Evolutionary conservation across 371 early-diverging fungal genomes (phyloP).

Genomic region (Thermomucor indicae-seudaticae): DNA sequence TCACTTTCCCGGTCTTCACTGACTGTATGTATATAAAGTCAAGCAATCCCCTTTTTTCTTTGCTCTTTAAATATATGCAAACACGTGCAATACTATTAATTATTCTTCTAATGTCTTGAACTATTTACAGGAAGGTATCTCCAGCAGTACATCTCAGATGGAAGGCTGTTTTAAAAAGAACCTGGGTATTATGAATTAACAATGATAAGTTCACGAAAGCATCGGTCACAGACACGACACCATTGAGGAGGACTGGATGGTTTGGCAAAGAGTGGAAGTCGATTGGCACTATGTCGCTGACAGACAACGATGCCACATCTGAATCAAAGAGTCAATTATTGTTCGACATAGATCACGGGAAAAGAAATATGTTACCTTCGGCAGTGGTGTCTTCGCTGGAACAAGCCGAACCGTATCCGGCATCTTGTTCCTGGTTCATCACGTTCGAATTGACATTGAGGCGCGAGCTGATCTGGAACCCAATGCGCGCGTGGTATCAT

Average conservation of each 20-base stretch:
- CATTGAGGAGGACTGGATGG: conserved; percentile 16
- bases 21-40: too few species aligned
- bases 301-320: conserved; percentile 37
- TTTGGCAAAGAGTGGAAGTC: conserved; percentile 29
- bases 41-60: too few species aligned
- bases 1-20: background rate
- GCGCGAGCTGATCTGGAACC: conserved; percentile 30
- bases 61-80: too few species aligned
- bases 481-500: conserved; percentile 27
- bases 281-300: conserved; percentile 36
- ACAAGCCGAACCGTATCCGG: conserved; percentile 20
- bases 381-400: conserved; percentile 41
- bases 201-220: conserved; percentile 28
- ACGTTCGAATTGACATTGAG: conserved; percentile 31
- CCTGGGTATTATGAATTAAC: background rate
- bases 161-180: too few species aligned
- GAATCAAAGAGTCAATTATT: background rate
- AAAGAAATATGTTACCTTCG: conserved; percentile 14
- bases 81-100: too few species aligned
- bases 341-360: too few species aligned
- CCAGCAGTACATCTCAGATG: too few species aligned
- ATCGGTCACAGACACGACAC: conserved; percentile 39
- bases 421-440: conserved; percentile 3
- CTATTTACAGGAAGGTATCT: too few species aligned
- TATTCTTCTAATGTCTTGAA: too few species aligned